These are phyloP conservation scores for Dryas integrifolia DNA, from an alignment of 331 rosid genomes.

Conservation along the genomic window DNA sequence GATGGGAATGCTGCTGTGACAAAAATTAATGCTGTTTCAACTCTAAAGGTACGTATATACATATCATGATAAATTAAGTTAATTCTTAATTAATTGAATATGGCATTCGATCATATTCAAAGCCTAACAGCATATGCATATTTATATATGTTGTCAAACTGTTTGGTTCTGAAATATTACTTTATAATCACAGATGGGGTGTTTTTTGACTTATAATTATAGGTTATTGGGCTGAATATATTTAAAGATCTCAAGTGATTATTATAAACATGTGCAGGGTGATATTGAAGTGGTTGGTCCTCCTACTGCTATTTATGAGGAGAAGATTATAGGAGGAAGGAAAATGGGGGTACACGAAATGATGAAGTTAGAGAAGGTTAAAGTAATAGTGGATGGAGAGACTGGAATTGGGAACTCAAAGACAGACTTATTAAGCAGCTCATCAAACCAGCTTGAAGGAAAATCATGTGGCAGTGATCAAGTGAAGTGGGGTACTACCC, in stretches of 20 bases:
- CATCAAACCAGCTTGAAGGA: constrained; percentile 9
- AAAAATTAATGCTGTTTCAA: not conserved
- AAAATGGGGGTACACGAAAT: not conserved
- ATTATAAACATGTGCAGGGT: not conserved
- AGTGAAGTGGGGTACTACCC: not conserved
- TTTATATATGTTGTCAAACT: no score
- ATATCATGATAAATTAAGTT: no score
- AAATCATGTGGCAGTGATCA: constrained; percentile 2
- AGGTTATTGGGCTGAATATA: no score
- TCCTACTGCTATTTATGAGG: not conserved
- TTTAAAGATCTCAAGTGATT: no score
- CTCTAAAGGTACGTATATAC: not conserved
- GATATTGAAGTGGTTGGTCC: not conserved
- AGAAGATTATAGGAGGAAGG: not conserved
- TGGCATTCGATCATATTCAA: no score
- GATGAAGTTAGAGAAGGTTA: not conserved
- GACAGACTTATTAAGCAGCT: not conserved
- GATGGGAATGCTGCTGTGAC: not conserved
- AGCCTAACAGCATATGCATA: not conserved
- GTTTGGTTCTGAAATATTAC: no score
- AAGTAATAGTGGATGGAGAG: not conserved
- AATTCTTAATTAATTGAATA: no score
- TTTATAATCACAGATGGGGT: no score
- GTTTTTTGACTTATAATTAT: no score
- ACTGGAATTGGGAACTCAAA: not conserved